A percentile compares a stretch with the other conserved stretches of the same genome.
Conservation (phyloP, 2,329 filamentous ascomycete genomes). For the Aspergillus hiratsukae region DNA sequence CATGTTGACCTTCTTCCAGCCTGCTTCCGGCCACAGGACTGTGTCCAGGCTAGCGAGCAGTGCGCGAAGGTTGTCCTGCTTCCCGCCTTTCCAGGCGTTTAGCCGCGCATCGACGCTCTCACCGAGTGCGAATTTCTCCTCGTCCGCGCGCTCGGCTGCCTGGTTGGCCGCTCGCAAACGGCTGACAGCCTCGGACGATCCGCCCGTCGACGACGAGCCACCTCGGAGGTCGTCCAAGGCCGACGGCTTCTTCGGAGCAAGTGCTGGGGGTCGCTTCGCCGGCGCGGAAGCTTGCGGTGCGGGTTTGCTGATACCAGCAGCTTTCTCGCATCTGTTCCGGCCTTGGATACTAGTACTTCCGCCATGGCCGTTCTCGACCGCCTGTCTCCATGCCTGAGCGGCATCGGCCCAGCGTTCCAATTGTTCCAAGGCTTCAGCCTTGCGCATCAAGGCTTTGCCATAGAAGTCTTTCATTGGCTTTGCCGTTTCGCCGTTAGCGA, state of each 20-base stretch:
- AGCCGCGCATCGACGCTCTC: slow-evolving; percentile 82
- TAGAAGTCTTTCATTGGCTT: slow-evolving; percentile 93
- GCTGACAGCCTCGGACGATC: slow-evolving; percentile 70
- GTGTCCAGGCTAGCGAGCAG: slow-evolving; percentile 79
- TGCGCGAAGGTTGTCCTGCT: slow-evolving; percentile 86
- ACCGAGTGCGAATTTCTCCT: slow-evolving; percentile 84
- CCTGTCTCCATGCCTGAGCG: slow-evolving; percentile 70
- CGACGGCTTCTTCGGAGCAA: slow-evolving; percentile 34
- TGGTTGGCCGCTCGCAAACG: slow-evolving; percentile 78
- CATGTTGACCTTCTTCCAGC: slow-evolving; percentile 96
- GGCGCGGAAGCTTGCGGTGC: slow-evolving; percentile 44
- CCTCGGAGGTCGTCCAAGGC: slow-evolving; percentile 30
- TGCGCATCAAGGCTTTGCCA: slow-evolving; percentile 87
- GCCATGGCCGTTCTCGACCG: slow-evolving; percentile 81
- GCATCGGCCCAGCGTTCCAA: slow-evolving; percentile 93
- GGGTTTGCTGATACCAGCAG: slow-evolving; percentile 62
- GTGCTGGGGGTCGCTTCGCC: slow-evolving; percentile 44
- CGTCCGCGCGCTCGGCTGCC: slow-evolving; percentile 79
- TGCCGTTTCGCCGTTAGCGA: slow-evolving; percentile 58
- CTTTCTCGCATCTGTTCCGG: slow-evolving; percentile 82
- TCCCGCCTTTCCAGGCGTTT: slow-evolving; percentile 79
- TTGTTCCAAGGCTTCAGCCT: slow-evolving; percentile 91
- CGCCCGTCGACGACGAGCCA: slow-evolving; percentile 39
- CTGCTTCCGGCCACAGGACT: slow-evolving; percentile 85
- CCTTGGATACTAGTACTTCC: slow-evolving; percentile 79